Base-by-base conservation (phyloP, 1,139 yeast species). In the Kluyveromyces sp. region DNA sequence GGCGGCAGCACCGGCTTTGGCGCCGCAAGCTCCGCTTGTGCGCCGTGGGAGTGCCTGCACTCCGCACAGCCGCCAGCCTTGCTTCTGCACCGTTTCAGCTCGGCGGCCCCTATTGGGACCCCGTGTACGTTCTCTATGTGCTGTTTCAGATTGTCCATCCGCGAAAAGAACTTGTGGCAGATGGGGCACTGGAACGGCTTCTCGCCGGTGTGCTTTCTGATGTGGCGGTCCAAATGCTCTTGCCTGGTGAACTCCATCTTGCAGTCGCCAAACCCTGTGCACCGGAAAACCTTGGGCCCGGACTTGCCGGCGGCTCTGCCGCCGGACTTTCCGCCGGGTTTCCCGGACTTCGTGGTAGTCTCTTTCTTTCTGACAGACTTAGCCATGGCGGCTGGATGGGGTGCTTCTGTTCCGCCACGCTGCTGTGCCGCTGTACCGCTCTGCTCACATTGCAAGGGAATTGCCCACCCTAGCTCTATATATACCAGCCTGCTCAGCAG, bases 91-190 rank as follows among this genome's bases (percentile, higher is more conserved):
- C 40, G 33, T 42, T 18, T 39, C 35, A 63, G 70, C 58, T 51
- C 70, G 76, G 46, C 72, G 74, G 55, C 25, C 31, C 16, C 31
- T 19, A 35, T 84, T 88, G 61, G 79, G 80, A 28, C 33, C 8
- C 94, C 88, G 61, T 88, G 96, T 12, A 88, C 96, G 0, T 96
- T 85, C 59, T 87, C 95, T 50, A 83, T 83, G 64, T 89, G 96
- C 65, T 89, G 97, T 46, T 96, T 75, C 50, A 89, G 70, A 60
- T 89, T 89, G 64, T 89, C 97, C 50, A 87, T 68, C 39, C 96
- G 72, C 25, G 92, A 80, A 60, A 89, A 89, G 58, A 80, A 77
- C 56, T 88, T 80, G 36, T 79, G 72, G 64, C 97, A 89, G 56
- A 73, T 77, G 41, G 84, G 84, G 63, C 97, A 89, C 45, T 86